Conservation (phyloP, 805 yeast species). For the Myxozyma neotropica region DNA sequence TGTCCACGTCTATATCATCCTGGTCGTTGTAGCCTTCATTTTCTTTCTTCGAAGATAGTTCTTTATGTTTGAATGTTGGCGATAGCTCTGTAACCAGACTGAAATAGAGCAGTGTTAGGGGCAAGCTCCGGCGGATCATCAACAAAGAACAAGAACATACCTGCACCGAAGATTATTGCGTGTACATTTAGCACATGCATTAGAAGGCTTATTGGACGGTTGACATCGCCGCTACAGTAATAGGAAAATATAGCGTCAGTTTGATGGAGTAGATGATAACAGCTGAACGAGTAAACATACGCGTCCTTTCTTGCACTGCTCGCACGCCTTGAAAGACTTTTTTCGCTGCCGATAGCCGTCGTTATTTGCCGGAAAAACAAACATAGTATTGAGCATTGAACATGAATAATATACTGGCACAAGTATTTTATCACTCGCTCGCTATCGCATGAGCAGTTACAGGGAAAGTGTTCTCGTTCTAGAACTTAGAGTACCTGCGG, state of each 20-base stretch:
- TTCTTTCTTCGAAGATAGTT: not conserved
- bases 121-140: not conserved
- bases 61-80: not conserved
- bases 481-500: too few species aligned
- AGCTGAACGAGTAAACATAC: conserved; percentile 1
- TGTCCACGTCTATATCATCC: not conserved
- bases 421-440: not conserved
- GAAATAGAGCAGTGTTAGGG: not conserved
- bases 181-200: conserved; percentile 23
- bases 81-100: conserved; percentile 3
- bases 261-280: not conserved
- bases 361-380: conserved; percentile 33
- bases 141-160: conserved; percentile 1
- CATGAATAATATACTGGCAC: not conserved
- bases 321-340: conserved; percentile 31
- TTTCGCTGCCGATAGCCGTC: conserved; percentile 30
- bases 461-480: too few species aligned
- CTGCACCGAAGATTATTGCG: conserved; percentile 27
- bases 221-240: conserved; percentile 29
- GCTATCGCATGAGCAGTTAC: too few species aligned
- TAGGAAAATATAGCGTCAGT: not conserved
- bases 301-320: conserved; percentile 28
- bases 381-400: conserved; percentile 8
- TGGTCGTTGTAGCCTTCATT: not conserved
- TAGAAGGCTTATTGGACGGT: conserved; percentile 10